These are phyloP conservation scores for Nakazawaea sp. DNA, from an alignment of 805 yeast species.

Conservation along the genomic window DNA sequence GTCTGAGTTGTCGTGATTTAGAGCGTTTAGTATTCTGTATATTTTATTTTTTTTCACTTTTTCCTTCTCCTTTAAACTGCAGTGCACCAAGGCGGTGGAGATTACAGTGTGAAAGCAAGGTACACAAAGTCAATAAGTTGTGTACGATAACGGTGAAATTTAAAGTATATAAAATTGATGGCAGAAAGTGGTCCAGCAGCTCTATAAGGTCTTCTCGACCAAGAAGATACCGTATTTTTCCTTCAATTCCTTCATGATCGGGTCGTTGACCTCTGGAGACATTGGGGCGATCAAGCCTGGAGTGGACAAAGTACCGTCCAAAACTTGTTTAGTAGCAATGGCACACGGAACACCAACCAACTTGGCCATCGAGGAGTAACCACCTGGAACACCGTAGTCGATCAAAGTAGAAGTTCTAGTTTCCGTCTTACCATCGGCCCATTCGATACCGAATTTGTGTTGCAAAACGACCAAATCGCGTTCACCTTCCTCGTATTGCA, in stretches of 20 bases:
- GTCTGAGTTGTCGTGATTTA: not conserved
- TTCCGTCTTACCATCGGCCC: constrained; percentile 90
- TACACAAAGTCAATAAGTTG: too few species aligned
- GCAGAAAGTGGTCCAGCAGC: too few species aligned
- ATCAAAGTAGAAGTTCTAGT: constrained; percentile 93
- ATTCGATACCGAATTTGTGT: constrained; percentile 96
- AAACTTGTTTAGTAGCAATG: constrained; percentile 81
- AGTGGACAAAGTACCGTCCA: constrained; percentile 67
- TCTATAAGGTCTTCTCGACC: constrained; percentile 71
- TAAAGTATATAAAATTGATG: too few species aligned
- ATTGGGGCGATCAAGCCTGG: constrained; percentile 93
- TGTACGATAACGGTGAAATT: too few species aligned
- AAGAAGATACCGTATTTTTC: constrained; percentile 83
- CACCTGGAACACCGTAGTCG: constrained; percentile 87
- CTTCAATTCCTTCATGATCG: constrained; percentile 86
- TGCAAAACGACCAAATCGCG: constrained; percentile 92
- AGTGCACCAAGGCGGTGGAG: too few species aligned
- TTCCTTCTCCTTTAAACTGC: too few species aligned
- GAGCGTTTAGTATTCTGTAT: not conserved
- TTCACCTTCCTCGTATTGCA: constrained; percentile 95
- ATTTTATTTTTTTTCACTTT: not conserved
- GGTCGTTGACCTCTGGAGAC: constrained; percentile 82
- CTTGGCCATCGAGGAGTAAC: constrained; percentile 98
- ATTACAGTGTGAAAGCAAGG: too few species aligned
- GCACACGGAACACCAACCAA: constrained; percentile 98